phyloP scores from a whole-genome alignment of 768 basidiomycete species.

The Agaricus sinodeliciosus region DNA sequence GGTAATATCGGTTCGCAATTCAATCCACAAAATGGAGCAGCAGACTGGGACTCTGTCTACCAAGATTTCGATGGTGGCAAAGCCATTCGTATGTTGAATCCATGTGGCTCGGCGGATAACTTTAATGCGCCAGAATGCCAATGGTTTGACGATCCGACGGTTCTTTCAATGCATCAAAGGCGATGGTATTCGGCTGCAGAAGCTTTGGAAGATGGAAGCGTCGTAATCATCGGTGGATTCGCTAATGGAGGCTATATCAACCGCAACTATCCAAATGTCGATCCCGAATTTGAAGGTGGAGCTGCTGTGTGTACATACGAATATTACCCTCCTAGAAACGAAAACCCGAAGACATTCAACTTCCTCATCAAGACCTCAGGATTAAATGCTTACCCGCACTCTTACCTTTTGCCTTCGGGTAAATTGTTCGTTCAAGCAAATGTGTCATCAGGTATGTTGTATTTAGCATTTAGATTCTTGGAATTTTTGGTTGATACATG shows the following conservation, averaged over 20 bases:
- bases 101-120: slow-evolving; percentile 50
- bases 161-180: slow-evolving; percentile 57
- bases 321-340: slow-evolving; percentile 64
- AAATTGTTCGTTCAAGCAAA: slow-evolving; percentile 82
- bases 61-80: slow-evolving; percentile 76
- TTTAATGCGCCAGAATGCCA: slow-evolving; percentile 46
- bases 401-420: slow-evolving; percentile 70
- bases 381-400: slow-evolving; percentile 70
- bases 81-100: slow-evolving; percentile 76
- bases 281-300: slow-evolving; percentile 57
- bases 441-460: slow-evolving; percentile 57
- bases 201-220: slow-evolving; percentile 65
- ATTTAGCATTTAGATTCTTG: slow-evolving; percentile 3
- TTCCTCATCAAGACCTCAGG: slow-evolving; percentile 72
- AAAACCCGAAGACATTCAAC: slow-evolving; percentile 43
- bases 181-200: slow-evolving; percentile 82
- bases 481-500: neutral
- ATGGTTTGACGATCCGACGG: slow-evolving; percentile 64
- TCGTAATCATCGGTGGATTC: slow-evolving; percentile 80
- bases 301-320: slow-evolving; percentile 80
- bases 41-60: slow-evolving; percentile 59
- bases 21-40: slow-evolving; percentile 39
- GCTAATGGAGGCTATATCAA: slow-evolving; percentile 76
- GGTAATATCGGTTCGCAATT: slow-evolving; percentile 49
- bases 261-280: slow-evolving; percentile 61